Conservation (phyloP, 2,329 filamentous ascomycete genomes). For the Epichloe typhina region DNA sequence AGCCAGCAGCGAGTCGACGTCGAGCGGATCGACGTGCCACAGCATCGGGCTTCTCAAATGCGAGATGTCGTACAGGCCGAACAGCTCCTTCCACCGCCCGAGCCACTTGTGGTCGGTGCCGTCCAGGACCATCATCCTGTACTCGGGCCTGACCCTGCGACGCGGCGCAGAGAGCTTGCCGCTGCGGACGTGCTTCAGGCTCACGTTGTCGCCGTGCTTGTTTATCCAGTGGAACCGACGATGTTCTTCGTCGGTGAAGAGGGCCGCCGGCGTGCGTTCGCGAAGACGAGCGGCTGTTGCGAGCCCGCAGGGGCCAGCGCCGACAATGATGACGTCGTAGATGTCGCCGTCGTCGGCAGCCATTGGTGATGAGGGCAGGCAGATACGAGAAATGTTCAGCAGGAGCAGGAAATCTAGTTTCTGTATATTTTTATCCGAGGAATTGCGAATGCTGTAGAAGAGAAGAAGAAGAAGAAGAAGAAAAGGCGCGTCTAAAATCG, state of each 20-base stretch:
- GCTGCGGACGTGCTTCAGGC: slow-evolving; percentile 34
- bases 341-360: slow-evolving; percentile 17
- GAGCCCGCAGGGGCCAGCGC: slow-evolving; percentile 62
- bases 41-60: slow-evolving; percentile 71
- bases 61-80: slow-evolving; percentile 54
- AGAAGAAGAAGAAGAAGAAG: too few species aligned
- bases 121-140: slow-evolving; percentile 52
- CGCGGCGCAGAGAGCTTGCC: slow-evolving; percentile 15
- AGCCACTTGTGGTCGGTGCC: slow-evolving; percentile 52
- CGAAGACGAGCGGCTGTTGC: slow-evolving; percentile 59
- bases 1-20: slow-evolving; percentile 59
- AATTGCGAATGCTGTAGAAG: too few species aligned
- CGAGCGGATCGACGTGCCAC: slow-evolving; percentile 65
- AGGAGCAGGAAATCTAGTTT: too few species aligned
- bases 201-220: slow-evolving; percentile 47
- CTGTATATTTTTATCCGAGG: too few species aligned
- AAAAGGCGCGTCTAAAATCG: too few species aligned
- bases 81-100: slow-evolving; percentile 55
- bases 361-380: not conserved
- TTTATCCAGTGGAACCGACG: slow-evolving; percentile 68
- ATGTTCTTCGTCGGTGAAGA: slow-evolving; percentile 76
- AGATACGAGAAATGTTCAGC: too few species aligned
- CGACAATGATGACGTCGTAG: slow-evolving; percentile 59
- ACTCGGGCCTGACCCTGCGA: slow-evolving; percentile 11
- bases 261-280: slow-evolving; percentile 60